A percentile compares a stretch with the other conserved stretches of the same genome.
These are phyloP conservation scores for Phytophthora megakarya DNA, from an alignment of 352 stramenopile genomes.

Conservation along the genomic window DNA sequence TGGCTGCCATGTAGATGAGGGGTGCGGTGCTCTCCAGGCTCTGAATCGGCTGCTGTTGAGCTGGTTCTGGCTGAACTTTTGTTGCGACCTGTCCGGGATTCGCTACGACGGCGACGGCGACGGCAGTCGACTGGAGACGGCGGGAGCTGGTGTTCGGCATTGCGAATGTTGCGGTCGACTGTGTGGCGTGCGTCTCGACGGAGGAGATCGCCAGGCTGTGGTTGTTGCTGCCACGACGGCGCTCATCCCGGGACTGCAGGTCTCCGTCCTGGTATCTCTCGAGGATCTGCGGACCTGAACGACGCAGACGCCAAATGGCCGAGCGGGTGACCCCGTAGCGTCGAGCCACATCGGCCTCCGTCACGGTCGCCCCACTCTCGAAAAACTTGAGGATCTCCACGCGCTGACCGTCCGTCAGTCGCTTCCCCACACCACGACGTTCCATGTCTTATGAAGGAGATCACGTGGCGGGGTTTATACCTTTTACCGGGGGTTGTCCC, in stretches of 20 bases:
- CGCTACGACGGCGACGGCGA: neutral
- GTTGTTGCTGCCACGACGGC: constrained; percentile 29
- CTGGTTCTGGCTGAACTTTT: constrained; percentile 1
- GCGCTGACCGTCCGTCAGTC: constrained; percentile 51
- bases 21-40: constrained; percentile 18
- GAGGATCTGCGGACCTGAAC: constrained; percentile 43
- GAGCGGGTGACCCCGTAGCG: constrained; percentile 55
- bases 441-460: too few relatives aligned
- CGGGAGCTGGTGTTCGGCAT: neutral
- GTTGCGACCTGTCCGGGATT: neutral
- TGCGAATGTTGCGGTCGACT: neutral
- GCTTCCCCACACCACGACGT: constrained; percentile 48
- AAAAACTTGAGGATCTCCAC: constrained; percentile 63
- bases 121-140: neutral
- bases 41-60: neutral
- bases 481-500: neutral
- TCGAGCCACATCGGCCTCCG: constrained; percentile 46
- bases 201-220: neutral
- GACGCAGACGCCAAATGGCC: constrained; percentile 49
- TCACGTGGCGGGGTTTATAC: neutral
- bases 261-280: constrained; percentile 51
- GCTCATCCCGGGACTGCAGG: constrained; percentile 46
- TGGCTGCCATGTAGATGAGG: constrained; percentile 43
- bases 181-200: neutral
- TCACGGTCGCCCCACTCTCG: constrained; percentile 43